Percentiles rank a stretch among this genome's conserved stretches.
phyloP scores from a whole-genome alignment of 768 basidiomycete genomes.

The Rhizopogon salebrosus region DNA sequence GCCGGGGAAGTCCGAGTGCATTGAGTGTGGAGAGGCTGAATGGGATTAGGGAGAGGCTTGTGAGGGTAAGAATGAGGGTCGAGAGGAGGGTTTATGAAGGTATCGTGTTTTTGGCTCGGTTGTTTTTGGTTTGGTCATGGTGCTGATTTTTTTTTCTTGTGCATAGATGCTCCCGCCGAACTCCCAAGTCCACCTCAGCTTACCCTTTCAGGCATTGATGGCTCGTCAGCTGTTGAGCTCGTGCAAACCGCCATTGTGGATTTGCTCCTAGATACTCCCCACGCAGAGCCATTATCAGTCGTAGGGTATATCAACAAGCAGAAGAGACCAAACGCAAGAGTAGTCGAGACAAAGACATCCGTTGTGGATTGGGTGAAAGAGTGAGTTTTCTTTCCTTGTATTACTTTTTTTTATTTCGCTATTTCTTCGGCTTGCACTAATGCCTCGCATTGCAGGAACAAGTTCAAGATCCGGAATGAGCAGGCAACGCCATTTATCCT shows the following conservation, averaged over 20 bases:
- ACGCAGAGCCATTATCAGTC: not conserved
- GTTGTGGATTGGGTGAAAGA: conserved; percentile 10
- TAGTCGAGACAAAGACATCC: not conserved
- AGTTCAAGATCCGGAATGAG: conserved; percentile 5
- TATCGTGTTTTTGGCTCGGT: not conserved
- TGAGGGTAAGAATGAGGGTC: not conserved
- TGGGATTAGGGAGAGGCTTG: not conserved
- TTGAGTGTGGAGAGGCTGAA: not conserved
- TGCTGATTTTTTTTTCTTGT: not conserved
- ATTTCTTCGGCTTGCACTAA: not conserved
- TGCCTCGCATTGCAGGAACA: conserved; percentile 9
- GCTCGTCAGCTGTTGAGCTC: not conserved
- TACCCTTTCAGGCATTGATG: conserved; percentile 1
- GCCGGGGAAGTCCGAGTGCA: not conserved
- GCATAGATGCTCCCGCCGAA: not conserved
- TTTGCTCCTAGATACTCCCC: not conserved
- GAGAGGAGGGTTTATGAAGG: not conserved
- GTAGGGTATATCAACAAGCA: conserved; percentile 7
- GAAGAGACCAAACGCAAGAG: conserved; percentile 5
- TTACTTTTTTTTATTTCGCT: not conserved
- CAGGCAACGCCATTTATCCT: not conserved
- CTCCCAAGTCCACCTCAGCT: not conserved
- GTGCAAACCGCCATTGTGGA: not conserved
- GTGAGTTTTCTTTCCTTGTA: conserved; percentile 9
- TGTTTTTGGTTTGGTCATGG: not conserved